Evolutionary conservation across 495 filamentous ascomycete species (phyloP), one percentile per base, ranked within the genome.

Genomic region (Hyaloscypha bicolor): DNA sequence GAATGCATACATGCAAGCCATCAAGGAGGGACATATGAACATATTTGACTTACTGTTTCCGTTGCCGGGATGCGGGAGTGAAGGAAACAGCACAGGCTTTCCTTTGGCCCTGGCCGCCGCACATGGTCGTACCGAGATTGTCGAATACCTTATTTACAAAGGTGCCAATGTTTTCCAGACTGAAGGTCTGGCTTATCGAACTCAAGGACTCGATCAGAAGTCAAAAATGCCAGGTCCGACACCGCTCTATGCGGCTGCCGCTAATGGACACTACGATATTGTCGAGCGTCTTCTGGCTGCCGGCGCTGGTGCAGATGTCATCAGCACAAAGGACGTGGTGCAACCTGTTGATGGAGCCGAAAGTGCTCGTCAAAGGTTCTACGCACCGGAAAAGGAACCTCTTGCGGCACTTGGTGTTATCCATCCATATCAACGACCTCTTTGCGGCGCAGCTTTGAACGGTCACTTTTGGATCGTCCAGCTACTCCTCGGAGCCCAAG

Each of bases 81-180:
- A 48, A 48, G 42, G 42, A 14, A 48, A 48, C 42, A 48, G 42
- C 42, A 19, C 42, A 16, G 42, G 42, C 9, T 48, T 48, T 19
- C 42, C 42, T 12, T 12, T 48, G 11, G 42, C 42, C 11, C 16
- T 48, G 16, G 42, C 42, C 16, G 42, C 42, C 9, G 42, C 42
- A 6, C 42, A 48, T 48, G 42, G 42, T 19, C 42, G 42, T 48
- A 48, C 42, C 42, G 16, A 19, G 16, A 48, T 48, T 16, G 42
- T 48, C 11, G 42, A 48, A 14, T 48, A 4, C 16, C 42, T 48
- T 12, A 48, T 48, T 19, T 48, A 6, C 4, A 48, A 48, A 48
- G 42, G 42, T 48, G 42, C 42, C 42, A 48, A 48, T 48, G 42
- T 48, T 48, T 48, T 48, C 42, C 42, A 48, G 42, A 48, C 42